Base-by-base conservation (phyloP, 495 filamentous ascomycete species). In the Aspergillus homomorphus region DNA sequence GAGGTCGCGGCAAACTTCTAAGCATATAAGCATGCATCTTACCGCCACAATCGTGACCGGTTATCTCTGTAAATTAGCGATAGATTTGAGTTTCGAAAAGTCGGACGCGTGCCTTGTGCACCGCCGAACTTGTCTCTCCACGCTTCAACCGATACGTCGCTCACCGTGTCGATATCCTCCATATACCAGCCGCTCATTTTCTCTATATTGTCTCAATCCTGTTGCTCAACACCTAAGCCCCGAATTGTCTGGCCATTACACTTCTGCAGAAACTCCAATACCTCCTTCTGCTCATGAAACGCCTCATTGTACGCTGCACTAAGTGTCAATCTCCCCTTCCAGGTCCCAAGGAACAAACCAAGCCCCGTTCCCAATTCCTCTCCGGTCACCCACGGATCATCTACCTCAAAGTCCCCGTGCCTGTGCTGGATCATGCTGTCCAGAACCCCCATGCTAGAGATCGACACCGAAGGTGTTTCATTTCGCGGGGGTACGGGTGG, bases 251-350 rank as follows among this genome's bases (percentile, higher is more conserved):
- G 10, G 9, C 26, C 10, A 57, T 66, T 66, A 45, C 62, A 69
- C 7, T 45, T 51, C 16, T 56, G 33, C 53, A 74, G 50, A 51
- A 72, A 71, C 3, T 46, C 62, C 15, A 69, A 15, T 2, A 71
- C 73, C 5, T 69, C 64, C 21, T 58, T 60, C 55, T 45, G 42
- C 22, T 38, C 48, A 58, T 74, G 71, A 66, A 68, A 77, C 2
- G 71, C 65, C 46, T 75, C 72, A 56, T 78, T 77, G 43, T 67
- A 80, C 20, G 67, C 76, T 21, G 64, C 64, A 59, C 69, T 77
- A 19, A 77, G 50, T 1, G 52, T 53, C 59, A 76, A 24, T 45
- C 30, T 38, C 0, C 72, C 73, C 41, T 63, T 62, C 56, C 64
- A 79, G 0, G 69, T 77, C 0, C 66, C 68, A 45, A 77, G 49